phyloP scores from a whole-genome alignment of 2,329 filamentous ascomycete species.

The Fusarium sp. region DNA sequence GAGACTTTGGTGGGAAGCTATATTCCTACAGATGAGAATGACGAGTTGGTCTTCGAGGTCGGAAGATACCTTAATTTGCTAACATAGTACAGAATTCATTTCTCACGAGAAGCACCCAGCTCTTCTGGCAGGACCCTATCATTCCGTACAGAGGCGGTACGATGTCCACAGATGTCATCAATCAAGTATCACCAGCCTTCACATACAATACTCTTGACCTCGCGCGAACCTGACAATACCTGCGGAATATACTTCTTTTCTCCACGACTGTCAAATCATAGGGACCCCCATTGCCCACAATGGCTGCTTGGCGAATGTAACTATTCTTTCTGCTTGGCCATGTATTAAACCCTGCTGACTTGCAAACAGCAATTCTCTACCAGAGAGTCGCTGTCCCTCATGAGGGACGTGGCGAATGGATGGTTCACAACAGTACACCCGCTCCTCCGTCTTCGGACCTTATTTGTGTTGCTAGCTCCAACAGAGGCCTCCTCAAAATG shows the following conservation, averaged over 20 bases:
- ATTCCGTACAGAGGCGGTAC: constrained; percentile 50
- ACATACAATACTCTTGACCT: constrained; percentile 55
- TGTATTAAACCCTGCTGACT: not conserved
- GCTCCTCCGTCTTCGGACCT: constrained; percentile 53
- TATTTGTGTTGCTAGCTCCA: constrained; percentile 60
- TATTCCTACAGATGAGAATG: constrained; percentile 55
- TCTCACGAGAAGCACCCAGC: constrained; percentile 30
- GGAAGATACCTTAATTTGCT: not conserved
- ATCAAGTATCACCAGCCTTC: constrained; percentile 58
- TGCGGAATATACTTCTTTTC: constrained; percentile 52
- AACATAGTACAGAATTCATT: constrained; percentile 25
- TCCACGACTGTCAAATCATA: constrained; percentile 44
- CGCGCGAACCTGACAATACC: constrained; percentile 46
- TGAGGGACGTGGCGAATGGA: constrained; percentile 42
- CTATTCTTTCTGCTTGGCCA: not conserved
- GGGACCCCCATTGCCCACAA: constrained; percentile 42
- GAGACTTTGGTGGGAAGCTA: constrained; percentile 52
- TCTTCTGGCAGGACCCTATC: constrained; percentile 29
- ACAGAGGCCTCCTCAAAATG: constrained; percentile 56
- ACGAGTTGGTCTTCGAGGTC: constrained; percentile 46
- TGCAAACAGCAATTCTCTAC: constrained; percentile 44
- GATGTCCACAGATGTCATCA: constrained; percentile 55
- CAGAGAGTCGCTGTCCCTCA: constrained; percentile 45
- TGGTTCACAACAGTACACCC: constrained; percentile 54
- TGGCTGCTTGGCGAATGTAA: constrained; percentile 54